phyloP scores from a whole-genome alignment of 345 rosid species.

The Tarenaya hassleriana region DNA sequence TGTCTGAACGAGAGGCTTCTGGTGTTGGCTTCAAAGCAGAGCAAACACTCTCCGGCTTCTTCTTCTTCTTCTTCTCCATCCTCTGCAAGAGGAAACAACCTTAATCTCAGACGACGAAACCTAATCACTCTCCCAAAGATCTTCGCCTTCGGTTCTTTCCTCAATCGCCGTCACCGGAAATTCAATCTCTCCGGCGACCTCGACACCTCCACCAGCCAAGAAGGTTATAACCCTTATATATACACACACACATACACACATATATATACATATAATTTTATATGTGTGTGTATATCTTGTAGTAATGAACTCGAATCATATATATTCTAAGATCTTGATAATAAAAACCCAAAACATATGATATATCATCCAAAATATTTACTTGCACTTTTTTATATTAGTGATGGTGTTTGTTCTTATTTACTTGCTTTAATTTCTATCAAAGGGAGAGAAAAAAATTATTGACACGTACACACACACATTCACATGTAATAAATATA shows the following conservation, averaged over 20 bases:
- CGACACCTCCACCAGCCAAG: slow-evolving; percentile 62
- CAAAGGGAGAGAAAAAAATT: too few species aligned
- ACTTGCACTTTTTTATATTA: neutral
- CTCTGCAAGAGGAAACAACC: slow-evolving; percentile 13
- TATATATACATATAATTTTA: neutral
- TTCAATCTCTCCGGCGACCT: slow-evolving; percentile 33
- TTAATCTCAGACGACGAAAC: slow-evolving; percentile 35
- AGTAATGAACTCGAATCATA: neutral
- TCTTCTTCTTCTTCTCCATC: slow-evolving; percentile 32
- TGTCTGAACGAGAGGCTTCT: slow-evolving; percentile 88
- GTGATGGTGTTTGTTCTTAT: neutral
- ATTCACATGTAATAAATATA: too few species aligned
- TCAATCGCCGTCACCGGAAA: slow-evolving; percentile 57
- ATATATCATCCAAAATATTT: neutral
- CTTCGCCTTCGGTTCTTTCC: slow-evolving; percentile 67
- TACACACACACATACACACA: slow-evolving; percentile 1
- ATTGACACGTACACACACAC: neutral
- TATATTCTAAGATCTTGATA: neutral
- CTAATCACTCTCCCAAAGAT: slow-evolving; percentile 57
- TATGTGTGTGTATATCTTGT: neutral
- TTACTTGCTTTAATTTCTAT: neutral
- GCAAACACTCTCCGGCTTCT: slow-evolving; percentile 11
- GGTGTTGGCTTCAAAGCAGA: slow-evolving; percentile 64
- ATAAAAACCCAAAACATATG: neutral
- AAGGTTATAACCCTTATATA: slow-evolving; percentile 49